phyloP scores from a whole-genome alignment of 371 early-diverging fungal species.

The Furculomyces boomerangus region DNA sequence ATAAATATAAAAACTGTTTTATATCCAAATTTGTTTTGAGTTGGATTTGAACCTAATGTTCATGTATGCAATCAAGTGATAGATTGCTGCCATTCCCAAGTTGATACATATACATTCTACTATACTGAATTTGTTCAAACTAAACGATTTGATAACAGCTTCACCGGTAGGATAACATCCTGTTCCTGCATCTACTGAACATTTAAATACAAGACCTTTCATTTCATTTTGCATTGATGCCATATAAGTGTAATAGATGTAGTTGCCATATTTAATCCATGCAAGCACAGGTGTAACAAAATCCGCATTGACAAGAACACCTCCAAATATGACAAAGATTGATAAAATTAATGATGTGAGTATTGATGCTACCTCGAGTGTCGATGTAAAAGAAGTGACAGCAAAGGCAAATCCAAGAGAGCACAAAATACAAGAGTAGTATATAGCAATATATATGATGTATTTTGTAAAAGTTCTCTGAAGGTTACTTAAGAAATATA shows the following conservation, averaged over 20 bases:
- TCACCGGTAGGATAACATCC: constrained; percentile 12
- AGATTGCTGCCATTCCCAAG: constrained; percentile 7
- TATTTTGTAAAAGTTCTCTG: constrained; percentile 16
- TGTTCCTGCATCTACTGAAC: background rate
- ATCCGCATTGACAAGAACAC: constrained; percentile 17
- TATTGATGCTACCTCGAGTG: constrained; percentile 20
- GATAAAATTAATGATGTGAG: constrained; percentile 21
- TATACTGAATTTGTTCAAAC: background rate
- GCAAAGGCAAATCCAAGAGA: constrained; percentile 17
- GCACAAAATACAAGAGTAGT: constrained; percentile 7
- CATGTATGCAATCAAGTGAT: constrained; percentile 8
- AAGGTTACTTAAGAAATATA: constrained; percentile 19
- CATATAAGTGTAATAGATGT: constrained; percentile 18
- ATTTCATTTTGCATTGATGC: constrained; percentile 22
- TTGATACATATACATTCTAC: constrained; percentile 4
- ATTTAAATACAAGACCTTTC: constrained; percentile 13
- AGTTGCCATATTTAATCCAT: constrained; percentile 24
- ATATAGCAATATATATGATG: constrained; percentile 12
- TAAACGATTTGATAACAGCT: constrained; percentile 1
- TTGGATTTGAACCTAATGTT: constrained; percentile 17
- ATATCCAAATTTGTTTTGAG: constrained; percentile 18
- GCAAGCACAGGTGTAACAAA: constrained; percentile 18
- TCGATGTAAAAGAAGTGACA: constrained; percentile 11
- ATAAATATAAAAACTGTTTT: background rate
- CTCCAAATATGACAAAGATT: constrained; percentile 26